These are phyloP conservation scores for Metschnikowia shivogae DNA, from an alignment of 805 yeast genomes.

Conservation along the genomic window DNA sequence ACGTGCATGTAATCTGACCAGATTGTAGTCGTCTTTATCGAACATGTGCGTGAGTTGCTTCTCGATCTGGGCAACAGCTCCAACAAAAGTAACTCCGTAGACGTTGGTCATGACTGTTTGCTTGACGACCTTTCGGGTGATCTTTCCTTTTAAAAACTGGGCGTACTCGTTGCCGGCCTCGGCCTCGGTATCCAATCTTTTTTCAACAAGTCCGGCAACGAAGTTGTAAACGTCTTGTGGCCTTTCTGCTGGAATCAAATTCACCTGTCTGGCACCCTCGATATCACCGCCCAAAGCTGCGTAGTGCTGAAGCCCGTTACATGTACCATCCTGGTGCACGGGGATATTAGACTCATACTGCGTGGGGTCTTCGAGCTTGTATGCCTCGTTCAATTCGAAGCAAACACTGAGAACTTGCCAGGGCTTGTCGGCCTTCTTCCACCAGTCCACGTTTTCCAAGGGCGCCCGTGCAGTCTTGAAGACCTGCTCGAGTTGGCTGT, in stretches of 20 bases:
- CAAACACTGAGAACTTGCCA: conserved; percentile 78
- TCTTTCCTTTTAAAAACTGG: conserved; percentile 50
- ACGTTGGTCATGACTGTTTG: conserved; percentile 99
- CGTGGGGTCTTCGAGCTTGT: conserved; percentile 58
- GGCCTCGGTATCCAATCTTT: conserved; percentile 51
- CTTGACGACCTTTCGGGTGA: conserved; percentile 85
- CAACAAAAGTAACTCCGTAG: conserved; percentile 92
- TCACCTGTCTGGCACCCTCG: conserved; percentile 80
- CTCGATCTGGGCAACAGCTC: conserved; percentile 85
- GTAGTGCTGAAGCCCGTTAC: conserved; percentile 82
- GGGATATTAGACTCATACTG: conserved; percentile 68
- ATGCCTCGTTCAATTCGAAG: conserved; percentile 61
- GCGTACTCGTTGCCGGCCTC: conserved; percentile 54
- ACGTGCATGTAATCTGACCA: conserved; percentile 25
- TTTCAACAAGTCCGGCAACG: conserved; percentile 62
- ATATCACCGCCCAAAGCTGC: conserved; percentile 84
- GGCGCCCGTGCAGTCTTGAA: conserved; percentile 62
- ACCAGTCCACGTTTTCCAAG: conserved; percentile 53
- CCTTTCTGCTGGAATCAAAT: conserved; percentile 61
- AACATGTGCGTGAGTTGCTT: conserved; percentile 65
- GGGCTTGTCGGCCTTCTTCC: conserved; percentile 75
- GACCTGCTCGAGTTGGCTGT: conserved; percentile 52
- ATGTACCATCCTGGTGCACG: conserved; percentile 83
- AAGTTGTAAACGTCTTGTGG: conserved; percentile 76
- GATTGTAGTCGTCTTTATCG: conserved; percentile 39